These are phyloP conservation scores for Vitis cinerea DNA, from an alignment of 164 flowering plant species.

Conservation along the genomic window DNA sequence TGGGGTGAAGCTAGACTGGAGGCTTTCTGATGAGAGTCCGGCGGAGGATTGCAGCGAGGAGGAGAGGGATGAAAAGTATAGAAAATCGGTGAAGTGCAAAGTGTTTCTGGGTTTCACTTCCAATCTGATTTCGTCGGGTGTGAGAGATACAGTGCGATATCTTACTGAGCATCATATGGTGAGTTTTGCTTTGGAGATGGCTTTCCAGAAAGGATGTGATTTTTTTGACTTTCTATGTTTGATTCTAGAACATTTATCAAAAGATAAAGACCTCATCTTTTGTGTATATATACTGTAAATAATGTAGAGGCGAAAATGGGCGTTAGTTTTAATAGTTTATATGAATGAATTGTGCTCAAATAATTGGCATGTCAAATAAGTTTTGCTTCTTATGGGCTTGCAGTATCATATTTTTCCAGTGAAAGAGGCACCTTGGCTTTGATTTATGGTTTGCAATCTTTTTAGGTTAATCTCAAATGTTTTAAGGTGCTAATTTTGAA, in stretches of 20 bases:
- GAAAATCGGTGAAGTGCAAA: constrained; percentile 72
- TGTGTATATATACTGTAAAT: not conserved
- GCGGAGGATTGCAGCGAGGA: constrained; percentile 63
- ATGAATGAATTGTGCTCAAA: too few species aligned
- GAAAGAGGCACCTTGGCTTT: not conserved
- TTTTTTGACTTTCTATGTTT: too few species aligned
- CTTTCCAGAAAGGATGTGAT: too few species aligned
- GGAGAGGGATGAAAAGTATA: constrained; percentile 48
- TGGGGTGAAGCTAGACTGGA: constrained; percentile 79
- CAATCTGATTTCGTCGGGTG: constrained; percentile 88
- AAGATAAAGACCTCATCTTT: too few species aligned
- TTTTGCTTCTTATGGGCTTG: not conserved
- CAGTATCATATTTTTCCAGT: not conserved
- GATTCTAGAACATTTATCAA: too few species aligned
- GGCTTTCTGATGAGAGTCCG: constrained; percentile 64
- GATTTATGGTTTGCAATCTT: not conserved
- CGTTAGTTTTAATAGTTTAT: too few species aligned
- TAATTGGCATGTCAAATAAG: too few species aligned
- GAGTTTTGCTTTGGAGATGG: constrained; percentile 14
- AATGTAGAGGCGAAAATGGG: not conserved
- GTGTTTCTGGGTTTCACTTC: constrained; percentile 93
- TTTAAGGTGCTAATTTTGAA: not conserved
- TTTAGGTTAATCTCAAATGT: not conserved
- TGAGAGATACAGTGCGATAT: constrained; percentile 80
- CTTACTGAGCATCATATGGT: constrained; percentile 92